Percentiles rank a stretch among this genome's conserved stretches.
Evolutionary conservation across 163 green algal species (phyloP).

Genomic region (Coccomyxa subellipsoidea): DNA sequence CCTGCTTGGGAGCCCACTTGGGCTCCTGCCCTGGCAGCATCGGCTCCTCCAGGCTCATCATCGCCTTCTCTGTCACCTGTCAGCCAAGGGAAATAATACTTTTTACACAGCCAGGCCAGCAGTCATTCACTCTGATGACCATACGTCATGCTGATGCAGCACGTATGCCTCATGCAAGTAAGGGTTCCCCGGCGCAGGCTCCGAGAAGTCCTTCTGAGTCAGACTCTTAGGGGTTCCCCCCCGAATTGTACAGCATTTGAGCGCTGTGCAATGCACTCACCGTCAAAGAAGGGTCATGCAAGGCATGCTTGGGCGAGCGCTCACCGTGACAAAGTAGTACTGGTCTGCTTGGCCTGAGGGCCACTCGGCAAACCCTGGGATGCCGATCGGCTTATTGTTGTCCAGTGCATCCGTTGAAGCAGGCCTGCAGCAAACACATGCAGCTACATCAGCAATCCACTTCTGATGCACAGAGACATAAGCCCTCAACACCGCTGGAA

Average conservation of each 20-base stretch:
- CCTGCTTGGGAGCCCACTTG: conserved; percentile 4
- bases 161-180: too few species aligned
- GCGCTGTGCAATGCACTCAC: neutral
- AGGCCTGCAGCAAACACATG: conserved; percentile 14
- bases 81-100: neutral
- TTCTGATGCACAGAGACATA: too few species aligned
- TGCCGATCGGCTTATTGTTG: conserved; percentile 21
- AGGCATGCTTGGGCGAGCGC: neutral
- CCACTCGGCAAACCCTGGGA: conserved; percentile 26
- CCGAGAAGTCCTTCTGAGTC: too few species aligned
- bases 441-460: neutral
- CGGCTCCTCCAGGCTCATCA: neutral
- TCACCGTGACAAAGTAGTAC: conserved; percentile 28
- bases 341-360: conserved; percentile 1
- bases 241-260: too few species aligned
- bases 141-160: too few species aligned
- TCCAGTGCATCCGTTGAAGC: conserved; percentile 26
- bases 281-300: neutral
- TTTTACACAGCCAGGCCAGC: too few species aligned
- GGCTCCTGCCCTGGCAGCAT: neutral
- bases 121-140: too few species aligned
- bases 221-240: too few species aligned
- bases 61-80: neutral
- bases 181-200: too few species aligned
- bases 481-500: neutral